phyloP scores from a whole-genome alignment of 2,329 filamentous ascomycete species.

The Penicillium oxalicum region DNA sequence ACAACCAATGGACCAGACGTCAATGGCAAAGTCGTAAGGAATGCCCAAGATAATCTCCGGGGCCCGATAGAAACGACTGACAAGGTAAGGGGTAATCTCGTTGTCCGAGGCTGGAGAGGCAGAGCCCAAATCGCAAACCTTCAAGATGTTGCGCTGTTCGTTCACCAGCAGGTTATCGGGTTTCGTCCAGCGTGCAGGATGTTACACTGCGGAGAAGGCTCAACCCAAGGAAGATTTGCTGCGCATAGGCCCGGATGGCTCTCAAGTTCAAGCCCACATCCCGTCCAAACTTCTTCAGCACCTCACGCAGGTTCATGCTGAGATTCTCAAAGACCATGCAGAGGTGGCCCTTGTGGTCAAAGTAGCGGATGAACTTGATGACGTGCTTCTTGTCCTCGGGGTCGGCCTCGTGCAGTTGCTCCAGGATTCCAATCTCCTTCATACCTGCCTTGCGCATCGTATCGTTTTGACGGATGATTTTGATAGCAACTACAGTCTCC shows the following conservation, averaged over 20 bases:
- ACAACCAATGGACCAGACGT: slow-evolving; percentile 97
- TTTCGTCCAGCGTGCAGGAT: slow-evolving; percentile 91
- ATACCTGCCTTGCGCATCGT: slow-evolving; percentile 83
- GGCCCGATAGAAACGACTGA: slow-evolving; percentile 94
- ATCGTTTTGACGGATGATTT: slow-evolving; percentile 96
- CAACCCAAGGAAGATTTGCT: slow-evolving; percentile 88
- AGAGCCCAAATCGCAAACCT: slow-evolving; percentile 96
- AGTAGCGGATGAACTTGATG: slow-evolving; percentile 77
- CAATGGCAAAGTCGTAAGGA: slow-evolving; percentile 86
- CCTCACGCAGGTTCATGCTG: slow-evolving; percentile 83
- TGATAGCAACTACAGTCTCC: slow-evolving; percentile 80
- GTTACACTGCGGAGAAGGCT: slow-evolving; percentile 81
- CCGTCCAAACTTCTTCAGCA: slow-evolving; percentile 91
- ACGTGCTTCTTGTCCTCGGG: slow-evolving; percentile 86
- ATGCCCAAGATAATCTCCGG: slow-evolving; percentile 98
- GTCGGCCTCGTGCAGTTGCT: slow-evolving; percentile 79
- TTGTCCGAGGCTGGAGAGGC: slow-evolving; percentile 86
- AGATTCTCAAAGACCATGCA: slow-evolving; percentile 97
- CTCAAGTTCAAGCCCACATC: slow-evolving; percentile 86
- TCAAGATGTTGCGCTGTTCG: slow-evolving; percentile 74
- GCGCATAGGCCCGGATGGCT: slow-evolving; percentile 81
- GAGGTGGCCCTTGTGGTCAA: slow-evolving; percentile 90
- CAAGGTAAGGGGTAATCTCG: slow-evolving; percentile 88
- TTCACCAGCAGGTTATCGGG: slow-evolving; percentile 96
- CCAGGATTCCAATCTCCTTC: slow-evolving; percentile 88